A percentile compares a stretch with the other conserved stretches of the same genome.
Evolutionary conservation across 2,329 filamentous ascomycete genomes (phyloP).

Genomic region (Calonectria leucothoes): DNA sequence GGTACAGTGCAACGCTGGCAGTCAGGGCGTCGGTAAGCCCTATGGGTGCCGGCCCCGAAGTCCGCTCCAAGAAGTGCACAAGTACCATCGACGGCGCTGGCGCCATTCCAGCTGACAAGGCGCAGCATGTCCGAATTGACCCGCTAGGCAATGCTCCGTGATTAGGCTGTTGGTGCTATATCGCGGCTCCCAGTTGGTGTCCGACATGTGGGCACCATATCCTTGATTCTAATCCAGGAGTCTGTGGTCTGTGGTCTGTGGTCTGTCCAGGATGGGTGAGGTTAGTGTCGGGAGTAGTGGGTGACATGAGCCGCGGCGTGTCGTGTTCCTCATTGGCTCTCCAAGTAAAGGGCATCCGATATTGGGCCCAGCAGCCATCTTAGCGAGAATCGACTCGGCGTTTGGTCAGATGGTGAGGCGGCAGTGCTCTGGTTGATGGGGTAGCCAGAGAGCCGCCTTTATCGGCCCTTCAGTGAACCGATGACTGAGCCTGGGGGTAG

Average conservation of each 20-base stretch:
- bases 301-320: not conserved
- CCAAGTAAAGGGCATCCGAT: not conserved
- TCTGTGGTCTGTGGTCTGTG: not conserved
- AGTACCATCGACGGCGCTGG: constrained; percentile 38
- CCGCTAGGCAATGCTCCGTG: constrained; percentile 49
- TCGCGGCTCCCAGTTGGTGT: constrained; percentile 30
- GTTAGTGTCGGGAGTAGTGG: constrained; percentile 2
- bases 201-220: not conserved
- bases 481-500: constrained; percentile 47
- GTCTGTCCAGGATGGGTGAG: not conserved
- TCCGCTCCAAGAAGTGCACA: constrained; percentile 23
- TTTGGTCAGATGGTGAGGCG: not conserved
- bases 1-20: constrained; percentile 27
- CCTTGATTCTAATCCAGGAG: not conserved
- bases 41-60: constrained; percentile 9
- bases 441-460: not conserved
- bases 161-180: constrained; percentile 48
- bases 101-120: constrained; percentile 39
- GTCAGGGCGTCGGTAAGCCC: constrained; percentile 17
- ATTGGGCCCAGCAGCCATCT: not conserved
- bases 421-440: not conserved
- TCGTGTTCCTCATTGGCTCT: constrained; percentile 4
- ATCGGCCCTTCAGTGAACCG: constrained; percentile 43
- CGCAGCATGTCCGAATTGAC: constrained; percentile 48
- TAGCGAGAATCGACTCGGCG: constrained; percentile 10